These are phyloP conservation scores for Sparassis latifolia DNA, from an alignment of 1,284 basidiomycete species.

Conservation along the genomic window DNA sequence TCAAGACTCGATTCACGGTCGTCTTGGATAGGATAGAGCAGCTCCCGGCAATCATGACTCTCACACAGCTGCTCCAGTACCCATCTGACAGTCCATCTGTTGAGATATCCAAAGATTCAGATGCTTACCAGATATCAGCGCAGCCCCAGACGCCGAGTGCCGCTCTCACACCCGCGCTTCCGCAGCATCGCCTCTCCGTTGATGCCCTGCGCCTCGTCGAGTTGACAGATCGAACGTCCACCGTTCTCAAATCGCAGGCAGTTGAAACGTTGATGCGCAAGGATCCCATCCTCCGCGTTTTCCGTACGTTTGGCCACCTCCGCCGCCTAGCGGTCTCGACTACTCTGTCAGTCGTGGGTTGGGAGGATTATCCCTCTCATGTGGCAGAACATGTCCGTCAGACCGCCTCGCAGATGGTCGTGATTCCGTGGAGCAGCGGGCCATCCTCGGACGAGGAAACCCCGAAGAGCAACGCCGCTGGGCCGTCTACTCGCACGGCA, in stretches of 20 bases:
- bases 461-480: neutral
- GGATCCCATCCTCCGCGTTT: constrained; percentile 79
- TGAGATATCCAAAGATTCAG: constrained; percentile 14
- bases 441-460: constrained; percentile 3
- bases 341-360: constrained; percentile 59
- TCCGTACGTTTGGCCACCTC: constrained; percentile 75
- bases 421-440: constrained; percentile 73
- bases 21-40: constrained; percentile 87
- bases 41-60: constrained; percentile 63
- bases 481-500: neutral
- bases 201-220: constrained; percentile 85
- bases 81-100: constrained; percentile 6
- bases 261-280: constrained; percentile 62
- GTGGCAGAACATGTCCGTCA: constrained; percentile 63
- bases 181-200: constrained; percentile 34
- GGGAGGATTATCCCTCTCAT: constrained; percentile 63
- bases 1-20: constrained; percentile 64
- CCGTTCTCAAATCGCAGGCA: constrained; percentile 76
- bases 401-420: constrained; percentile 63
- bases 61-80: constrained; percentile 52
- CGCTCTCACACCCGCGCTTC: constrained; percentile 1
- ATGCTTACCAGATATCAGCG: neutral
- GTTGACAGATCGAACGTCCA: constrained; percentile 81
- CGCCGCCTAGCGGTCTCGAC: constrained; percentile 64
- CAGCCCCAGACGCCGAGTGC: constrained; percentile 1